These are phyloP conservation scores for Aspergillus cristatus DNA, from an alignment of 495 filamentous ascomycete species.

Conservation along the genomic window DNA sequence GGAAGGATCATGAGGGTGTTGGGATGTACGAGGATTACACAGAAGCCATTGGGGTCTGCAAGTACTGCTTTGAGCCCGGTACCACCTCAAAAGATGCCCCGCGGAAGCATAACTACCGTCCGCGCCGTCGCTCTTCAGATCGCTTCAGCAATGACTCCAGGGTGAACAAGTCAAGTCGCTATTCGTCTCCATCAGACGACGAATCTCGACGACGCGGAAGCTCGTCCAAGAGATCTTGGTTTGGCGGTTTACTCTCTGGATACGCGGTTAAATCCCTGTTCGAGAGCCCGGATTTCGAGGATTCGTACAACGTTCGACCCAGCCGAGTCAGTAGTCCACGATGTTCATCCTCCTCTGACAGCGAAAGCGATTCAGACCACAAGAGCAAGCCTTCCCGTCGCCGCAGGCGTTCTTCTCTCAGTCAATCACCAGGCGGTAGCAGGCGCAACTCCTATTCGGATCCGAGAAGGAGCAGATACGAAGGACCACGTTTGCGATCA, in stretches of 20 bases:
- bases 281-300: conserved; percentile 45
- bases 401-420: conserved; percentile 21
- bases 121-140: conserved; percentile 34
- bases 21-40: conserved; percentile 66
- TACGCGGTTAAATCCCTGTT: conserved; percentile 48
- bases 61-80: conserved; percentile 57
- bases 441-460: conserved; percentile 15
- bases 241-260: conserved; percentile 45
- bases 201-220: conserved; percentile 38
- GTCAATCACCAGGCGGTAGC: conserved; percentile 22
- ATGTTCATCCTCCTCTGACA: conserved; percentile 21
- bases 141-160: conserved; percentile 37
- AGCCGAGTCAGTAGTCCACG: conserved; percentile 29
- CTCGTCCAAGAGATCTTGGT: conserved; percentile 35
- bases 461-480: conserved; percentile 1
- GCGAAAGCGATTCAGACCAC: conserved; percentile 29
- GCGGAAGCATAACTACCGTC: conserved; percentile 50
- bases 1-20: conserved; percentile 59
- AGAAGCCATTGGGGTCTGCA: conserved; percentile 61
- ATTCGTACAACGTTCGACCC: conserved; percentile 48
- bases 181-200: conserved; percentile 48
- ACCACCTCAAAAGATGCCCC: conserved; percentile 53
- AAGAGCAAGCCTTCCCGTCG: conserved; percentile 36
- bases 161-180: conserved; percentile 49
- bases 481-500: conserved; percentile 12